Percentiles rank a stretch among this genome's conserved stretches.
These are phyloP conservation scores for Euphorbia schlechtendalii DNA, from an alignment of 441 rosid genomes.

Conservation along the genomic window DNA sequence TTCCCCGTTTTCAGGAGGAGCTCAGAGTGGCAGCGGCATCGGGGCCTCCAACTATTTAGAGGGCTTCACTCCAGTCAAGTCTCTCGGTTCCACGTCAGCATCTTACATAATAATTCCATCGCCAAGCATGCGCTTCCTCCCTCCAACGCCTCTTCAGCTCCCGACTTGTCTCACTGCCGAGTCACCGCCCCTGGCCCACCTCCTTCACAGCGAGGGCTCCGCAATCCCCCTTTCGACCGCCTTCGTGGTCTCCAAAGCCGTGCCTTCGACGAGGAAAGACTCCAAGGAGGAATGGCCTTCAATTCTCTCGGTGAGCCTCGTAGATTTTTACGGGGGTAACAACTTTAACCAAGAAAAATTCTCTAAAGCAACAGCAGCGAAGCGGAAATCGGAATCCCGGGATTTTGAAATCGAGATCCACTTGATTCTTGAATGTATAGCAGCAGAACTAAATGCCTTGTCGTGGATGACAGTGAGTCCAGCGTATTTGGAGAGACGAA, in stretches of 20 bases:
- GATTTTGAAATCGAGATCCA: slow-evolving; percentile 77
- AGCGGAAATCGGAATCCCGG: slow-evolving; percentile 47
- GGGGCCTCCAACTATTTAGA: slow-evolving; percentile 59
- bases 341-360: slow-evolving; percentile 47
- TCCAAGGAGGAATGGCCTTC: slow-evolving; percentile 96
- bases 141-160: slow-evolving; percentile 86
- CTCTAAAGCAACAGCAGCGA: slow-evolving; percentile 45
- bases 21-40: slow-evolving; percentile 43
- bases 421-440: slow-evolving; percentile 70
- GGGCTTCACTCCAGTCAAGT: slow-evolving; percentile 91
- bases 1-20: slow-evolving; percentile 35
- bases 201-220: slow-evolving; percentile 94
- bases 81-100: slow-evolving; percentile 79
- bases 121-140: slow-evolving; percentile 95
- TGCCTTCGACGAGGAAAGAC: slow-evolving; percentile 88
- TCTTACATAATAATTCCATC: slow-evolving; percentile 92
- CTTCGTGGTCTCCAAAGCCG: slow-evolving; percentile 90
- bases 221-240: slow-evolving; percentile 89
- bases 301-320: slow-evolving; percentile 74
- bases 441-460: slow-evolving; percentile 94
- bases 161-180: slow-evolving; percentile 98
- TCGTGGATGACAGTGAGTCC: slow-evolving; percentile 99
- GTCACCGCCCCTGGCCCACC: slow-evolving; percentile 99
- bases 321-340: slow-evolving; percentile 82
- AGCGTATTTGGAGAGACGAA: slow-evolving; percentile 74